Evolutionary conservation across 2,329 filamentous ascomycete species (phyloP).

Genomic region (Colletotrichum sidae): DNA sequence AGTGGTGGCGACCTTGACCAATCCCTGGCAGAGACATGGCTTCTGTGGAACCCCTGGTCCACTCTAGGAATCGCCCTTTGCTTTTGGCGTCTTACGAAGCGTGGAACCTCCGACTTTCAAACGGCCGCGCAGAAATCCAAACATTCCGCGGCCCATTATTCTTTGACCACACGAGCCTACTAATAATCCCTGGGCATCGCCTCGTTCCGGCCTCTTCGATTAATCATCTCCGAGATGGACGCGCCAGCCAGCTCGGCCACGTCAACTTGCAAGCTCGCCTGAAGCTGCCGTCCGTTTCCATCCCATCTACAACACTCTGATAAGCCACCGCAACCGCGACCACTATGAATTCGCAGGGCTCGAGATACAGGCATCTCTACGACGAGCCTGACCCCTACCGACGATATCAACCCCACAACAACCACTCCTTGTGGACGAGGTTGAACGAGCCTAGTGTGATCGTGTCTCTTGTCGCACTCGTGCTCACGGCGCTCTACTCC

Average conservation of each 20-base stretch:
- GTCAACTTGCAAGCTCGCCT: conserved; percentile 29
- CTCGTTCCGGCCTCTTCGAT: conserved; percentile 6
- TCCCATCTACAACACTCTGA: background rate
- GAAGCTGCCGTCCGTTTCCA: conserved; percentile 25
- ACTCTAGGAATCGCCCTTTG: background rate
- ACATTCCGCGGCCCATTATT: conserved; percentile 22
- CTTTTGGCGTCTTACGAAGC: conserved; percentile 9
- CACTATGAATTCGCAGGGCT: conserved; percentile 37
- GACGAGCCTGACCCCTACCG: conserved; percentile 33
- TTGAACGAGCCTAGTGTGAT: conserved; percentile 50
- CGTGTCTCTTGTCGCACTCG: conserved; percentile 48
- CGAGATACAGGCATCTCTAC: conserved; percentile 30
- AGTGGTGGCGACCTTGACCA: conserved; percentile 24
- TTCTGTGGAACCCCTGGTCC: conserved; percentile 35
- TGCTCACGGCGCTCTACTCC: conserved; percentile 49
- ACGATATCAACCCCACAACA: conserved; percentile 8
- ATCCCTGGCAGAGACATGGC: conserved; percentile 21
- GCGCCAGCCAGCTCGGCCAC: conserved; percentile 16
- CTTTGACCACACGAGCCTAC: conserved; percentile 28
- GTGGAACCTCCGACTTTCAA: conserved; percentile 13
- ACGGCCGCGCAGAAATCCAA: conserved; percentile 23
- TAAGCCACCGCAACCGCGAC: background rate
- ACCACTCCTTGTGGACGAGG: conserved; percentile 44
- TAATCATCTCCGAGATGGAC: conserved; percentile 30
- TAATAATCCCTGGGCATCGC: conserved; percentile 28